Evolutionary conservation across 78 protist genomes (phyloP).

Genomic region (Pigoraptor vietnamica): DNA sequence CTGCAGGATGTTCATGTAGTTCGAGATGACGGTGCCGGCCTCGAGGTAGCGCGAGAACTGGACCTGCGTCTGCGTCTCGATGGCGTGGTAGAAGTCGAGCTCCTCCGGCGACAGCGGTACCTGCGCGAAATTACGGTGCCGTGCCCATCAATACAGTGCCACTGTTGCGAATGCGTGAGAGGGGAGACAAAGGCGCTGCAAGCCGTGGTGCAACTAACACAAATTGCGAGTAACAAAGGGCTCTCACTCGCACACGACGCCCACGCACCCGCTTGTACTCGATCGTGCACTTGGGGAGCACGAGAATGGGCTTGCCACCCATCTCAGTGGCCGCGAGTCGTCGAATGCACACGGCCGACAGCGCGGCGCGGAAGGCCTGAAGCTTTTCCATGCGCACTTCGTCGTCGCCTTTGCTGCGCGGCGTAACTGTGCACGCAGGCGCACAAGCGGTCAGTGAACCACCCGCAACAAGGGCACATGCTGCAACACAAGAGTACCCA

Average conservation of each 20-base stretch:
- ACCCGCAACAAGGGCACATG: not conserved
- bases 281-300: not conserved
- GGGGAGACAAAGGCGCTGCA: not conserved
- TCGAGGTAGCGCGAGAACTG: not conserved
- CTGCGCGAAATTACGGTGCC: not conserved
- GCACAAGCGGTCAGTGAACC: no score
- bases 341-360: conserved; percentile 8
- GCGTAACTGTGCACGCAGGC: not conserved
- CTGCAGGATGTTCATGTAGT: not conserved
- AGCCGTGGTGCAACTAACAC: no score
- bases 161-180: not conserved
- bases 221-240: no score
- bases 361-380: not conserved
- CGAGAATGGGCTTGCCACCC: not conserved
- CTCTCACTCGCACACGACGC: not conserved
- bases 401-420: not conserved
- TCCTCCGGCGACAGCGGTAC: not conserved
- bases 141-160: no score
- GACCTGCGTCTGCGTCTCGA: not conserved
- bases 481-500: not conserved
- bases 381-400: not conserved
- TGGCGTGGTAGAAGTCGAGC: not conserved
- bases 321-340: not conserved
- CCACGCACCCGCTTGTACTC: not conserved
- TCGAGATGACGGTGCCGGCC: not conserved